Evolutionary conservation across 345 rosid species (phyloP), one percentile per base, ranked within the genome.

Genomic region (Diplotaxis tenuifolia): DNA sequence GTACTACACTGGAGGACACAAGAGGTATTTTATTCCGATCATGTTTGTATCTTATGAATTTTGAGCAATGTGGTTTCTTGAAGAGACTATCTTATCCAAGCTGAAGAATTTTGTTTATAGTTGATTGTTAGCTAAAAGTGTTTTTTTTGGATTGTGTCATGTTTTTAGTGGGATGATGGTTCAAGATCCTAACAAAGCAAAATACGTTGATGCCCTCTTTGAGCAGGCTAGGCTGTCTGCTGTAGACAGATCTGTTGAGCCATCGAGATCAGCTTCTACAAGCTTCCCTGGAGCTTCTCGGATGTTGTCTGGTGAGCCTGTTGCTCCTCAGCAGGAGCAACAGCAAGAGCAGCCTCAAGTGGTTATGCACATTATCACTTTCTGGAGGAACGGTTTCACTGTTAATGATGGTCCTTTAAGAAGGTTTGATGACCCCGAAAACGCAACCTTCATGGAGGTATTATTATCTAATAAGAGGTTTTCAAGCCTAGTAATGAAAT

Each of bases 301-400:
- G 15, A 62, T 90, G 76, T 87, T 95, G 5, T 78, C 96, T 5
- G 96, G 99, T 34, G 99, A 88, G 65, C 78, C 88, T 0, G 80
- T 87, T 71, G 70, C 91, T 76, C 80, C 91, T 27, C 87, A 80
- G 67, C 86, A 65, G 29, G 86, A 81, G 25, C 88, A 83, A 1
- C 89, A 78, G 57, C 73, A 61, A 67, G 77, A 66, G 25, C 75
- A 52, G 73, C 62, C 89, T 71, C 91, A 90, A 68, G 28, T 29
- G 60, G 79, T 85, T 69, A 80, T 76, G 62, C 97, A 90, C 83
- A 83, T 81, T 27, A 79, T 95, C 50, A 87, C 89, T 38, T 87
- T 95, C 67, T 95, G 96, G 99, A 85, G 81, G 81, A 89, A 95
- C 36, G 99, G 99, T 23, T 95, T 95, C 79, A 95, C 97, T 0